Percentiles rank a stretch among this genome's conserved stretches.
These are phyloP conservation scores for Syncephalastrum monosporum DNA, from an alignment of 371 early-diverging fungal species.

Conservation along the genomic window DNA sequence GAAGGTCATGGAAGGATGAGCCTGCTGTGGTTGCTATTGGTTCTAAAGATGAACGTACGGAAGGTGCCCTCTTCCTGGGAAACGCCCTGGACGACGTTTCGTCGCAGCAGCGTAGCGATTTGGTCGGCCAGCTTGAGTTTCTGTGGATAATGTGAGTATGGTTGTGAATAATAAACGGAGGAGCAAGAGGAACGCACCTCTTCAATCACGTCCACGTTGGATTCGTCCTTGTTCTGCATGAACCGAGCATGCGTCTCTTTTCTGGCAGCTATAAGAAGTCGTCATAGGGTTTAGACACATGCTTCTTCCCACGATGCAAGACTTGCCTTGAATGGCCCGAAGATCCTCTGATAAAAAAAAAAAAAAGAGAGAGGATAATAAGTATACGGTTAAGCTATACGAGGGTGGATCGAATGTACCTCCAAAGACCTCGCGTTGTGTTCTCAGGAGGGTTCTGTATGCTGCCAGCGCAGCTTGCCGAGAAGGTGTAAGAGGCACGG, in stretches of 20 bases:
- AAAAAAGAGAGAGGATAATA: constrained; percentile 1
- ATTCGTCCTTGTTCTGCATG: constrained; percentile 45
- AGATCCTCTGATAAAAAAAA: constrained; percentile 26
- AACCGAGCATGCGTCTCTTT: constrained; percentile 42
- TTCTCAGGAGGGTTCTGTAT: constrained; percentile 39
- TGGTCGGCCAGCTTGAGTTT: constrained; percentile 40
- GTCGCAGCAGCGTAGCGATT: constrained; percentile 35
- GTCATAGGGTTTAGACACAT: not conserved
- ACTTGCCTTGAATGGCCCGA: constrained; percentile 34
- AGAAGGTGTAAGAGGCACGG: constrained; percentile 15
- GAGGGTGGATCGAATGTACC: constrained; percentile 16
- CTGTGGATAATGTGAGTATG: constrained; percentile 12
- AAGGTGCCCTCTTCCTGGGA: constrained; percentile 27
- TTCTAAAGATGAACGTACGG: constrained; percentile 18
- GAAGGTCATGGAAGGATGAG: not conserved
- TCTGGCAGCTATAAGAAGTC: constrained; percentile 30
- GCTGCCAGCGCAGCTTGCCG: constrained; percentile 42
- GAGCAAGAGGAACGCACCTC: constrained; percentile 21
- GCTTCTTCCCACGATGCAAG: not conserved
- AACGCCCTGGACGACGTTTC: constrained; percentile 44
- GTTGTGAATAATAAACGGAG: not conserved
- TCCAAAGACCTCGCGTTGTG: constrained; percentile 43
- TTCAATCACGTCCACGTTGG: constrained; percentile 42
- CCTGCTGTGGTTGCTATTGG: not conserved
- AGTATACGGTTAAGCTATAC: not conserved